These are phyloP conservation scores for Populus tomentosa DNA, from an alignment of 441 rosid genomes.

Conservation along the genomic window DNA sequence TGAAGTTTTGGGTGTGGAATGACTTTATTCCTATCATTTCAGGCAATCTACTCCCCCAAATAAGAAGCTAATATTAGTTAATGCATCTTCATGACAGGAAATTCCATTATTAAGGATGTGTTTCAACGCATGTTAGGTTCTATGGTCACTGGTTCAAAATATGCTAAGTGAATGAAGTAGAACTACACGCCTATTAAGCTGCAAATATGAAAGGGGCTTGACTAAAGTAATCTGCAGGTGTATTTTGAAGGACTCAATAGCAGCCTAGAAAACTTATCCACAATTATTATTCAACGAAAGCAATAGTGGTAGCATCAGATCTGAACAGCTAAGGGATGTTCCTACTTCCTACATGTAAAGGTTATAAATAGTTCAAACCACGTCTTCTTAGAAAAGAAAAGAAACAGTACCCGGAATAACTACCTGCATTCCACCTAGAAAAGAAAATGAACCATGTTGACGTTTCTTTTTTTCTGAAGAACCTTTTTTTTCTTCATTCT, in stretches of 20 bases:
- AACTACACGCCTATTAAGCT: not conserved
- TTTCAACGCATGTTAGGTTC: not conserved
- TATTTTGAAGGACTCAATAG: not conserved
- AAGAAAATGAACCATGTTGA: slow-evolving; percentile 80
- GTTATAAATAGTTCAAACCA: not conserved
- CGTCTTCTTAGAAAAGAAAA: not conserved
- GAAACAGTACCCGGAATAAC: slow-evolving; percentile 4
- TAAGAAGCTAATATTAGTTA: not conserved
- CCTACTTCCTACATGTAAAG: not conserved
- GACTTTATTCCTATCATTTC: not conserved
- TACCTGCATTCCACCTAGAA: slow-evolving; percentile 98
- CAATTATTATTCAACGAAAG: not conserved
- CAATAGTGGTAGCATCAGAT: not conserved
- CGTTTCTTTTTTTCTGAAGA: slow-evolving; percentile 42
- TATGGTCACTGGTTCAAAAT: slow-evolving; percentile 1
- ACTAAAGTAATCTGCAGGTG: not conserved
- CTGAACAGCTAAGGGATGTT: not conserved
- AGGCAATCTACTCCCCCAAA: not conserved
- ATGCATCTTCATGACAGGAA: not conserved
- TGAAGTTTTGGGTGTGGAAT: not conserved
- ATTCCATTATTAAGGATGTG: not conserved
- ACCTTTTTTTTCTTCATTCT: slow-evolving; percentile 31
- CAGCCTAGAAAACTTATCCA: slow-evolving; percentile 14
- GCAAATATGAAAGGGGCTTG: not conserved
- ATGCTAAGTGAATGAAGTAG: not conserved